A percentile compares a stretch with the other conserved stretches of the same genome.
phyloP scores from a whole-genome alignment of 345 rosid genomes.

The Salix dunnii region DNA sequence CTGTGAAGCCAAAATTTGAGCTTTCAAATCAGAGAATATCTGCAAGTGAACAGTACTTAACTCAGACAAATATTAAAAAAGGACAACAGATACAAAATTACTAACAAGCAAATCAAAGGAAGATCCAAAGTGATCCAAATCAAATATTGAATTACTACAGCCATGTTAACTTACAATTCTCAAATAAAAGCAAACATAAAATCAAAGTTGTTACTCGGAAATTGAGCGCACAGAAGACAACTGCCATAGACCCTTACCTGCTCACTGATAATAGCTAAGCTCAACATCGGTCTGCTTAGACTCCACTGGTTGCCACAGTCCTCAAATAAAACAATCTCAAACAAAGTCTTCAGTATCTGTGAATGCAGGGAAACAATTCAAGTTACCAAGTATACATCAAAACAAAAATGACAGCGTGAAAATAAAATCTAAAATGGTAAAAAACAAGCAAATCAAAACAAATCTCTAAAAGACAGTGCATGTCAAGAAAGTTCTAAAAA shows the following conservation, averaged over 20 bases:
- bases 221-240: background rate
- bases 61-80: conserved; percentile 5
- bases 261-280: conserved; percentile 83
- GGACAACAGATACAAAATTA: background rate
- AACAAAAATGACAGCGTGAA: background rate
- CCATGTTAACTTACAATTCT: background rate
- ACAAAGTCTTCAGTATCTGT: conserved; percentile 88
- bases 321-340: conserved; percentile 91
- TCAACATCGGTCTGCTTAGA: conserved; percentile 96
- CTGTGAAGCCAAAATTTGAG: conserved; percentile 89
- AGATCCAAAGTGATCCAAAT: background rate
- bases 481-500: background rate
- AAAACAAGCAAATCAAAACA: background rate
- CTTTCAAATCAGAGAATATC: conserved; percentile 83
- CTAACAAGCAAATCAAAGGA: background rate
- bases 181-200: background rate
- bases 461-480: background rate
- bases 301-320: conserved; percentile 98
- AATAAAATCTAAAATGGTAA: background rate
- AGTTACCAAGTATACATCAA: background rate
- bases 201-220: background rate
- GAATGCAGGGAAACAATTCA: conserved; percentile 19
- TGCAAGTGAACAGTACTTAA: conserved; percentile 33
- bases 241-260: conserved; percentile 41
- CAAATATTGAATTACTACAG: background rate